Evolutionary conservation across 1,139 yeast species (phyloP), one percentile per base, ranked within the genome.

Genomic region (Nakaseomyces kungkrabaensis): DNA sequence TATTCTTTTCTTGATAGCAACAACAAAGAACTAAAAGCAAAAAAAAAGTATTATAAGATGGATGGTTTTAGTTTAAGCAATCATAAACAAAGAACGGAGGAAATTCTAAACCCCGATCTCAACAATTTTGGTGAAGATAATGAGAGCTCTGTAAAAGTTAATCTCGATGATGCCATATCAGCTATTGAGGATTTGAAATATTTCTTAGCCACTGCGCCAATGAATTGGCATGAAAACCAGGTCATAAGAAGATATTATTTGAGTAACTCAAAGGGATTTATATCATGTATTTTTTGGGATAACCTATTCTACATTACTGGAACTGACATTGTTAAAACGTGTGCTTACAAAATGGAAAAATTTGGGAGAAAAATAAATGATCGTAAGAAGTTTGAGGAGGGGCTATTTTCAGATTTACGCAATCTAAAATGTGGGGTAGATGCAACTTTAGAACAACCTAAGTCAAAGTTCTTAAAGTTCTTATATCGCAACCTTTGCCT

Each of bases 311-410:
- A 86, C 67, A 78, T 92, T 48, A 90, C 97, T 0, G 98, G 98
- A 5, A 92, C 97, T 0, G 97, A 92, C 71, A 90, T 92, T 52
- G 96, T 92, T 42, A 79, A 96, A 52, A 86, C 96, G 65, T 80
- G 92, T 48, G 85, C 89, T 31, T 92, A 86, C 67, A 81, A 92
- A 58, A 85, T 92, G 71, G 84, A 84, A 60, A 92, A 89, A 59
- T 87, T 92, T 70, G 98, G 98, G 3, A 73, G 97, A 51, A 79
- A 79, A 56, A 82, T 92, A 45, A 68, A 79, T 38, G 96, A 92
- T 66, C 74, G 95, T 56, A 90, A 92, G 69, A 92, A 92, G 70
- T 92, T 92, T 65, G 98, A 92, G 71, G 98, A 92, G 70, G 97
- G 97, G 37, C 82, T 92, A 49, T 92, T 92, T 60, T 85, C 95